Evolutionary conservation across 2,329 filamentous ascomycete species (phyloP).

Genomic region (Colletotrichum tropicale): DNA sequence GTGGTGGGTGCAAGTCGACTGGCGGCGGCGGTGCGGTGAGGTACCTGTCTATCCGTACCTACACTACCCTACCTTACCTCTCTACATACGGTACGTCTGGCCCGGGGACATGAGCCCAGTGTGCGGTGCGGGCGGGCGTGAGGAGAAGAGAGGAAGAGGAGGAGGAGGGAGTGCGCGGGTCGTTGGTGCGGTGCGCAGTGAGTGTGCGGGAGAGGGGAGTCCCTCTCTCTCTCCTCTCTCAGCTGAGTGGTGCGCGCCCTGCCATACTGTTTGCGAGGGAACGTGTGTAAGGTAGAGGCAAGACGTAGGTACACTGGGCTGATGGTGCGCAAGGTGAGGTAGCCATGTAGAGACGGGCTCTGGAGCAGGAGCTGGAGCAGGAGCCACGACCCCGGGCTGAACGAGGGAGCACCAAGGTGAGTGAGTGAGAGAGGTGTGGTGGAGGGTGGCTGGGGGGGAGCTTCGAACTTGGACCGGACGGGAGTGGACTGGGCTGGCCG

Average conservation of each 20-base stretch:
- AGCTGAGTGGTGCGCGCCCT: conserved; percentile 6
- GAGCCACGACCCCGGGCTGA: conserved; percentile 1
- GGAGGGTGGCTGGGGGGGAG: conserved; percentile 18
- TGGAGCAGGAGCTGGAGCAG: conserved; percentile 11
- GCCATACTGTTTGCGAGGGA: conserved; percentile 15
- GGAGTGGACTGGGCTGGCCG: neutral
- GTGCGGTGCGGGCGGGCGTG: conserved; percentile 9
- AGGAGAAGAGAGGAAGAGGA: neutral
- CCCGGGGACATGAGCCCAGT: neutral
- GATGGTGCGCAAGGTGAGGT: neutral
- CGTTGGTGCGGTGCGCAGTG: conserved; percentile 1
- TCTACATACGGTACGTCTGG: neutral
- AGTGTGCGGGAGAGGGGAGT: neutral
- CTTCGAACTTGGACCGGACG: conserved; percentile 15
- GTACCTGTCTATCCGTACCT: neutral
- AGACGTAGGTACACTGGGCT: neutral
- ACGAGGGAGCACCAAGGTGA: conserved; percentile 9
- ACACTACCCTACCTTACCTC: neutral
- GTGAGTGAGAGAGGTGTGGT: neutral
- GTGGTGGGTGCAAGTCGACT: conserved; percentile 17
- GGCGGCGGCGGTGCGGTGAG: neutral
- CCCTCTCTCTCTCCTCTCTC: conserved; percentile 1
- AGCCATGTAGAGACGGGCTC: neutral
- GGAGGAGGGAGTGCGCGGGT: conserved; percentile 2
- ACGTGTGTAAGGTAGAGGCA: conserved; percentile 2